A percentile compares a stretch with the other conserved stretches of the same genome.
Conservation (phyloP, 1,284 basidiomycete species). For the Ceratobasidium sp. region DNA sequence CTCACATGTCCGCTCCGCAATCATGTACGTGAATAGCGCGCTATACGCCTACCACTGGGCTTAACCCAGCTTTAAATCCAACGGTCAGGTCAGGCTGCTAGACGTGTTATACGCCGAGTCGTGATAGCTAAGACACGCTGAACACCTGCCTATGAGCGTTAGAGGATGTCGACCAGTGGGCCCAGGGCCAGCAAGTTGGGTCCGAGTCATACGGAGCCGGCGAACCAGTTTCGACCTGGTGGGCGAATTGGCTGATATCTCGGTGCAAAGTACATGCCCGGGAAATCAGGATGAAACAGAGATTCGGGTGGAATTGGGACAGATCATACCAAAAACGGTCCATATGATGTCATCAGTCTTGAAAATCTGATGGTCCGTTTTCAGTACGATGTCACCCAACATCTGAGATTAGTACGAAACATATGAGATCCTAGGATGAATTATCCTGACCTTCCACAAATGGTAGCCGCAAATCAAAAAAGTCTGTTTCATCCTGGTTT, state of each 20-base stretch:
- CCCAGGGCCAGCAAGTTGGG: constrained; percentile 69
- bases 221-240: constrained; percentile 63
- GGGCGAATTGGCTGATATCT: constrained; percentile 69
- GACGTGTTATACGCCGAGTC: constrained; percentile 74
- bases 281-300: no score
- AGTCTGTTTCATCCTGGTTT: no score
- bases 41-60: constrained; percentile 79
- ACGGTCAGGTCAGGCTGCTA: constrained; percentile 83
- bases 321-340: no score
- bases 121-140: constrained; percentile 76
- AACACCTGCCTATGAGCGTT: constrained; percentile 77
- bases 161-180: constrained; percentile 76
- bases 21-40: constrained; percentile 83
- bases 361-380: no score
- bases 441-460: no score
- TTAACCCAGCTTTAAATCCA: constrained; percentile 87
- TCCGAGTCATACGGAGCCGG: constrained; percentile 52
- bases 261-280: no score
- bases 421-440: no score
- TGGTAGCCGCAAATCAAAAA: no score
- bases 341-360: no score
- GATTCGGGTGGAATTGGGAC: no score
- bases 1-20: constrained; percentile 83
- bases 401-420: no score
- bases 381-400: no score